Conservation (phyloP, 306 rosid species). For the Quercus dentata region DNA sequence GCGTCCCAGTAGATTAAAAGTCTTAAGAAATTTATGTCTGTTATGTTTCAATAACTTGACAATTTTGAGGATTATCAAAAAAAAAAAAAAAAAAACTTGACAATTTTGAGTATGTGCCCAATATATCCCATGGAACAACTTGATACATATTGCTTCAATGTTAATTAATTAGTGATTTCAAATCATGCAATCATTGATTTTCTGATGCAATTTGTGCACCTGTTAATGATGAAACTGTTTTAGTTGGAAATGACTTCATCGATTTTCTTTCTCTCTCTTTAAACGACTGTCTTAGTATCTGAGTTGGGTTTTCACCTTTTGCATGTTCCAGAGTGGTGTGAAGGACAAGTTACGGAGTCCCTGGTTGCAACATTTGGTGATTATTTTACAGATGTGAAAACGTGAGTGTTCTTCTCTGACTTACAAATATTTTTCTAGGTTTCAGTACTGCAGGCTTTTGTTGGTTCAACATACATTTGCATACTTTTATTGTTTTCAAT, state of each 20-base stretch:
- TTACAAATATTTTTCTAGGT: slow-evolving; percentile 3
- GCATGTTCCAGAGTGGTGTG: slow-evolving; percentile 79
- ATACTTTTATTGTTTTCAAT: neutral
- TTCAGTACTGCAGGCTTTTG: slow-evolving; percentile 12
- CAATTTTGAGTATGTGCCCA: neutral
- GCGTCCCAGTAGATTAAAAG: neutral
- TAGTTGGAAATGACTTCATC: neutral
- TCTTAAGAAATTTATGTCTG: too few species aligned
- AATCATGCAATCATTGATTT: slow-evolving; percentile 2
- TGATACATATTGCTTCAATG: slow-evolving; percentile 8
- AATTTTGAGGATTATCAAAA: neutral
- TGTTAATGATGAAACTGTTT: slow-evolving; percentile 3
- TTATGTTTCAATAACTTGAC: neutral
- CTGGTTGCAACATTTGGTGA: slow-evolving; percentile 94
- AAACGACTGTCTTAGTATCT: slow-evolving; percentile 1
- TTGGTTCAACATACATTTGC: neutral
- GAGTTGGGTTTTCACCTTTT: slow-evolving; percentile 15
- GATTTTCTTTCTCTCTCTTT: neutral
- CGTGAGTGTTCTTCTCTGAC: slow-evolving; percentile 49
- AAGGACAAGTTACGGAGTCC: slow-evolving; percentile 89
- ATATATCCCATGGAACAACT: neutral
- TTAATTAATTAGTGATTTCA: slow-evolving; percentile 10
- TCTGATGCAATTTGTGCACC: slow-evolving; percentile 15
- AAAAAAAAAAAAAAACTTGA: neutral
- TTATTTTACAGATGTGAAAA: slow-evolving; percentile 86